phyloP scores from a whole-genome alignment of 768 basidiomycete species.

The Collybiopsis luxurians region DNA sequence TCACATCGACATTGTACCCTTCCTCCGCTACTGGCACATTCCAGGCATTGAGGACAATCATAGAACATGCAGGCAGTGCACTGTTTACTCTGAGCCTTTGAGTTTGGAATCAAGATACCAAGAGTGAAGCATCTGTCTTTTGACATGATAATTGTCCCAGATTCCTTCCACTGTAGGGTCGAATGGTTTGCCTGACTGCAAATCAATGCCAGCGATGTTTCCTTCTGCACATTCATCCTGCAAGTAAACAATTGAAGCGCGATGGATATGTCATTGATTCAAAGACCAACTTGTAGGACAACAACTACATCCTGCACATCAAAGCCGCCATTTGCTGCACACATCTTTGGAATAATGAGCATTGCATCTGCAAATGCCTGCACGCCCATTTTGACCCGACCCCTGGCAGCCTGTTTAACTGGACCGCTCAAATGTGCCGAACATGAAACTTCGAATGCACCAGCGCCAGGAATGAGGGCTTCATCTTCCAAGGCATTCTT shows the following conservation, averaged over 20 bases:
- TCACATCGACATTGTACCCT: too few species aligned
- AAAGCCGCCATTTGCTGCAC: slow-evolving; percentile 94
- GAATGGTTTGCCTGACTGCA: slow-evolving; percentile 92
- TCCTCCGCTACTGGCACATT: too few species aligned
- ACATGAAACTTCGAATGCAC: slow-evolving; percentile 95
- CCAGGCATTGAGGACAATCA: too few species aligned
- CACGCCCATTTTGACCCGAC: slow-evolving; percentile 94
- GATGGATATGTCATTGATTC: slow-evolving; percentile 8
- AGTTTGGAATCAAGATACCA: too few species aligned
- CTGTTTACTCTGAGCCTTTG: too few species aligned
- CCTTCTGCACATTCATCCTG: slow-evolving; percentile 95
- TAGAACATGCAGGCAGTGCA: too few species aligned
- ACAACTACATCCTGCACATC: slow-evolving; percentile 97
- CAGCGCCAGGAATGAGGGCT: slow-evolving; percentile 89
- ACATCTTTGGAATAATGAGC: slow-evolving; percentile 92
- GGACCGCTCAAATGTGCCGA: slow-evolving; percentile 76
- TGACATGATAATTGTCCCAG: slow-evolving; percentile 99
- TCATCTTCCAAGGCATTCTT: slow-evolving; percentile 97
- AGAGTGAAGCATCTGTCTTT: slow-evolving; percentile 97
- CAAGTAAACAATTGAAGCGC: neutral
- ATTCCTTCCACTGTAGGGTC: slow-evolving; percentile 95
- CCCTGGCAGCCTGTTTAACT: slow-evolving; percentile 86
- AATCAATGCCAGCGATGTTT: slow-evolving; percentile 87
- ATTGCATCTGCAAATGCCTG: slow-evolving; percentile 96
- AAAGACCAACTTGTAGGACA: slow-evolving; percentile 67